phyloP scores from a whole-genome alignment of 495 filamentous ascomycete species.

The Xylaria telfairii region DNA sequence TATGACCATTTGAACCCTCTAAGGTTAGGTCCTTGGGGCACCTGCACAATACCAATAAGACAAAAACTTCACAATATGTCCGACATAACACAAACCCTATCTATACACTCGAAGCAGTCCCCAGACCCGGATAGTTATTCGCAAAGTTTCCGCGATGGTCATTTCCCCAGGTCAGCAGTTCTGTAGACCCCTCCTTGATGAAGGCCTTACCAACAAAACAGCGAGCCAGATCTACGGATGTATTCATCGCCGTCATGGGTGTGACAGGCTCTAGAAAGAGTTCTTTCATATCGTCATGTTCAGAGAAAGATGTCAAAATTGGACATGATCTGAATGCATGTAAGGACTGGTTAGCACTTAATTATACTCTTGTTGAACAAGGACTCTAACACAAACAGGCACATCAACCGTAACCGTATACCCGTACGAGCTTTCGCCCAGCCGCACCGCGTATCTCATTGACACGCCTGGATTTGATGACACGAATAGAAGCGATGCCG shows the following conservation, averaged over 20 bases:
- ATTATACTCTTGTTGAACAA: neutral
- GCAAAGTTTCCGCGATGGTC: neutral
- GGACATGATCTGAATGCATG: slow-evolving; percentile 33
- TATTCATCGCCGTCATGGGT: slow-evolving; percentile 51
- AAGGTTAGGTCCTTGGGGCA: neutral
- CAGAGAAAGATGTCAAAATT: slow-evolving; percentile 32
- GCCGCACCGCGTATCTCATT: slow-evolving; percentile 29
- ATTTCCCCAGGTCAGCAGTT: neutral
- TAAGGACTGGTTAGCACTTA: slow-evolving; percentile 8
- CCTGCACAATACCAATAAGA: neutral
- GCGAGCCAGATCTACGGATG: slow-evolving; percentile 12
- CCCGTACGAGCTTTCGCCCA: neutral
- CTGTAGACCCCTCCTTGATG: neutral
- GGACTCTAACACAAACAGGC: neutral
- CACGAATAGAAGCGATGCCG: slow-evolving; percentile 38
- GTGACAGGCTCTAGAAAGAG: slow-evolving; percentile 52
- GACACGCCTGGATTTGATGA: slow-evolving; percentile 55
- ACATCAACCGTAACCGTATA: neutral
- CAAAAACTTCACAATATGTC: neutral
- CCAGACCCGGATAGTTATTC: neutral
- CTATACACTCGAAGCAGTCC: neutral
- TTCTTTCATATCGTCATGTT: slow-evolving; percentile 43
- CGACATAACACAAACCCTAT: neutral
- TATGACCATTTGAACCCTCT: neutral
- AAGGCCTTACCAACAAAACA: neutral